These are phyloP conservation scores for Iberis pinnata DNA, from an alignment of 345 rosid genomes.

Conservation along the genomic window DNA sequence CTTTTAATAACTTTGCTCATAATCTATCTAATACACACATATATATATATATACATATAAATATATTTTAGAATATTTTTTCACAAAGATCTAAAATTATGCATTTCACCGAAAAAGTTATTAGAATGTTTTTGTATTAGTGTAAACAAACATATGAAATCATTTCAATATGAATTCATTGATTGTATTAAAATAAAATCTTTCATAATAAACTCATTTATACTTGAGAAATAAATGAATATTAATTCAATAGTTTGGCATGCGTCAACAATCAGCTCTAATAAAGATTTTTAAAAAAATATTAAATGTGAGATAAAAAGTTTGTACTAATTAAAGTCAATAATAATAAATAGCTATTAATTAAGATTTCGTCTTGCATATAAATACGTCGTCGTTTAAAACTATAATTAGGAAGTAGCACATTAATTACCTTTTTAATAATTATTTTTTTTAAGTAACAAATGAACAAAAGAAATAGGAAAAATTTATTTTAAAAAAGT, in stretches of 20 bases:
- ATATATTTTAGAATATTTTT: no score
- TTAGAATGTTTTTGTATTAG: no score
- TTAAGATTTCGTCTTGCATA: background rate
- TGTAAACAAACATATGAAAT: no score
- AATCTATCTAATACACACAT: no score
- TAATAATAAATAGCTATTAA: background rate
- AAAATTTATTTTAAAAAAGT: slow-evolving; percentile 25
- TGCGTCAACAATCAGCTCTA: slow-evolving; percentile 18
- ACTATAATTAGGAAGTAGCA: slow-evolving; percentile 23
- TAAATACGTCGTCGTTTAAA: slow-evolving; percentile 8
- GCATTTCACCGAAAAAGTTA: no score
- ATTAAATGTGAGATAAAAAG: background rate
- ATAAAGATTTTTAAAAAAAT: slow-evolving; percentile 1
- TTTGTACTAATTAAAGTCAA: slow-evolving; percentile 5
- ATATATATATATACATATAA: no score
- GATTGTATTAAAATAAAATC: background rate
- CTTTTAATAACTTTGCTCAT: no score
- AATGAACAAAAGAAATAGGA: slow-evolving; percentile 7
- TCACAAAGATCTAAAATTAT: no score
- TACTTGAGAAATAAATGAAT: background rate
- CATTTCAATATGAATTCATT: background rate
- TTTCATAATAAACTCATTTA: background rate
- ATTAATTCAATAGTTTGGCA: slow-evolving; percentile 1
- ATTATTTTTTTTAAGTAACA: no score
- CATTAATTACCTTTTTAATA: background rate